Evolutionary conservation across 345 rosid genomes (phyloP).

Genomic region (Melaleuca alternifolia): DNA sequence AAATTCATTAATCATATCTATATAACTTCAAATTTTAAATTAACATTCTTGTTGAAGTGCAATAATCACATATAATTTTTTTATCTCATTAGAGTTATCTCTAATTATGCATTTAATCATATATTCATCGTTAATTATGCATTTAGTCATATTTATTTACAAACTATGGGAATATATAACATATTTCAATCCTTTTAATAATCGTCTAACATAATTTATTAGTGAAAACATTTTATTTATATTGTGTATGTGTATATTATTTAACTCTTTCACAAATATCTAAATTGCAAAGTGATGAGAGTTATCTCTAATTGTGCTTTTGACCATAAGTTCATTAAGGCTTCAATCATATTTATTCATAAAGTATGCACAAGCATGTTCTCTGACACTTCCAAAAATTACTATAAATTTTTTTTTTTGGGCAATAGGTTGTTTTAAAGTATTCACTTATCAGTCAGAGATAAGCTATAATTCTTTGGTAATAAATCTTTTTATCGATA

Average conservation of each 20-base stretch:
- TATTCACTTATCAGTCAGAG: background rate
- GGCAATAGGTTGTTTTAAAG: too few species aligned
- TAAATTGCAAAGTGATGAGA: background rate
- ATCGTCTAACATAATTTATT: background rate
- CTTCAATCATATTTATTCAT: background rate
- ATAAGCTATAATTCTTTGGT: background rate
- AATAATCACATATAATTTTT: background rate
- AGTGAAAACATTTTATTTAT: too few species aligned
- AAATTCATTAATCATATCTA: background rate
- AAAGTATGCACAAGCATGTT: background rate
- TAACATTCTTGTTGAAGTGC: background rate
- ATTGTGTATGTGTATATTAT: background rate
- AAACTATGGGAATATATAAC: background rate
- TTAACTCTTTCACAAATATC: background rate
- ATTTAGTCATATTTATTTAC: background rate
- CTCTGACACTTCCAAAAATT: background rate
- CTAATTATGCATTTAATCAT: background rate
- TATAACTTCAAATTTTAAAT: background rate
- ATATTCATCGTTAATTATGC: background rate
- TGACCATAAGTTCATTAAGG: background rate
- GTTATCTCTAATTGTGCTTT: background rate
- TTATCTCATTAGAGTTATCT: background rate
- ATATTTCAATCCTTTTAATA: background rate
- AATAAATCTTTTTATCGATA: background rate
- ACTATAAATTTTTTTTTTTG: too few species aligned